Base-by-base conservation (phyloP, 106 monocot species). In the Phalaenopsis aphrodite region DNA sequence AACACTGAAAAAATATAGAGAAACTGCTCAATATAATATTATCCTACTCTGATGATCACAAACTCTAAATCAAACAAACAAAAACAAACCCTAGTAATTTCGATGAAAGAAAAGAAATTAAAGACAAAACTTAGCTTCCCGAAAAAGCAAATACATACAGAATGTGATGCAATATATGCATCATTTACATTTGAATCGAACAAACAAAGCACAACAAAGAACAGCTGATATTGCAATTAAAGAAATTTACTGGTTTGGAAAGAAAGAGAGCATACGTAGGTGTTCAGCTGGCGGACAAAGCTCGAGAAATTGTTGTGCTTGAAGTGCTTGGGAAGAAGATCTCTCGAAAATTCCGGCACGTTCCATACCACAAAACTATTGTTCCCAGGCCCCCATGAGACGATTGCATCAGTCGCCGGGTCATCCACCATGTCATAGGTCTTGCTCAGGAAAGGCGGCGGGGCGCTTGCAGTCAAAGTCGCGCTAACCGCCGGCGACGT, bases 251-350 rank as follows among this genome's bases (percentile, higher is more conserved):
- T 37, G 37, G 30, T 19, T 37, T 18, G 38, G 42, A 74, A 43
- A 43, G 18, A 74, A 43, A 74, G 74, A 74, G 36, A 43, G n/a
- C 76, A 24, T 84, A 87, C 87, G 55, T 89, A 89, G 47, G 86
- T 87, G 65, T 90, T 90, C 69, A 90, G 83, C 75, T 90, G 90
- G 42, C 90, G 79, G 14, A 90, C 90, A 83, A 90, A 90, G 80
- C 87, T 87, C 56, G 90, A 87, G 83, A 90, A 90, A 45, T 90
- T 90, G 74, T 84, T 85, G 85, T 90, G 90, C 87, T 90, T 90
- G 87, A 90, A 90, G 80, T 82, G 84, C 72, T 87, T 87, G 78
- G 90, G 90, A 57, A 90, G 90, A 72, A 90, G 81, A 66, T 79
- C 85, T 56, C 81, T 81, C 5, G 89, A 80, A 69, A 90, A 87